Evolutionary conservation across 2,329 filamentous ascomycete species (phyloP).

Genomic region (Didymella sp.): DNA sequence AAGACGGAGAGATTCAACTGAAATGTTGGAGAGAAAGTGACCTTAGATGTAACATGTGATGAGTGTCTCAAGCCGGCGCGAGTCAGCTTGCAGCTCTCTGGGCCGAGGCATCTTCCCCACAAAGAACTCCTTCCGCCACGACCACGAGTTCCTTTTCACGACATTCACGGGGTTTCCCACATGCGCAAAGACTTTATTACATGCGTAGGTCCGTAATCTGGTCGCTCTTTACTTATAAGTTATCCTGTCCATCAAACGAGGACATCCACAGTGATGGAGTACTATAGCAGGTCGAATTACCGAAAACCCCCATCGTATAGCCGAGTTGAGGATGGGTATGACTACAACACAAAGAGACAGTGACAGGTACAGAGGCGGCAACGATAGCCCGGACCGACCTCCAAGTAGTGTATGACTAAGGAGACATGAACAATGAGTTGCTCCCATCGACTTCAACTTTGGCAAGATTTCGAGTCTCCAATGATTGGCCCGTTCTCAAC

Average conservation of each 20-base stretch:
- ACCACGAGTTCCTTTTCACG: neutral
- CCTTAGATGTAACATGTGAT: conserved; percentile 11
- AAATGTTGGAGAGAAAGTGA: neutral
- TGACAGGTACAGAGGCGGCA: neutral
- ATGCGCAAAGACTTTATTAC: neutral
- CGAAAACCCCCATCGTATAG: conserved; percentile 7
- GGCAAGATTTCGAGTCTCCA: too few relatives aligned
- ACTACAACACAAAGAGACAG: neutral
- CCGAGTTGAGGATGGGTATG: neutral
- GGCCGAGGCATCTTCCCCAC: conserved; percentile 13
- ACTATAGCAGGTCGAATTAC: neutral
- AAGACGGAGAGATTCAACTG: neutral
- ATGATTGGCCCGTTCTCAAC: too few relatives aligned
- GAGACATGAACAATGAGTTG: too few relatives aligned
- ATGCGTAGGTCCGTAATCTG: neutral
- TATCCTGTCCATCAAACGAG: neutral
- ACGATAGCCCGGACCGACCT: neutral
- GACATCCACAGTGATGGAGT: neutral
- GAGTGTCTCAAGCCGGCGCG: conserved; percentile 11
- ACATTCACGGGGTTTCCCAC: neutral
- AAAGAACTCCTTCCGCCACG: neutral
- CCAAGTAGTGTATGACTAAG: too few relatives aligned
- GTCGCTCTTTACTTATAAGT: neutral
- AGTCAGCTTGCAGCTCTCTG: conserved; percentile 11
- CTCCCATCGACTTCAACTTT: too few relatives aligned